A percentile compares a stretch with the other conserved stretches of the same genome.
These are phyloP conservation scores for Plasmodium malariae DNA, from an alignment of 169 alveolate genomes.

Conservation along the genomic window DNA sequence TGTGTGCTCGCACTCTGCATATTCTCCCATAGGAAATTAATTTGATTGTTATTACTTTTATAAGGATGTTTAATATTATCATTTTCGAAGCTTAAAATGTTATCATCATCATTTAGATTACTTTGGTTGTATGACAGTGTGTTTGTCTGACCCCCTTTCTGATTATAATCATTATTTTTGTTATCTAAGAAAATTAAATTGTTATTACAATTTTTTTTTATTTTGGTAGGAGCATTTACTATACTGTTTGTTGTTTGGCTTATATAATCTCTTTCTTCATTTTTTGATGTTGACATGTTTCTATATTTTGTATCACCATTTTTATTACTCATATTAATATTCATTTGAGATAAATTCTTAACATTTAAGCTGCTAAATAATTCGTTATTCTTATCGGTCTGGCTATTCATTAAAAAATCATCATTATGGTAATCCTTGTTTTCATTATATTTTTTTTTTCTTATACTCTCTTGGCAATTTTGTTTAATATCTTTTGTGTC, in stretches of 20 bases:
- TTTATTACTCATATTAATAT: neutral
- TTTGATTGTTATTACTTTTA: neutral
- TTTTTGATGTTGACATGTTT: neutral
- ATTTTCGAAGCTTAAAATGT: slow-evolving; percentile 6
- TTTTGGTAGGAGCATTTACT: neutral
- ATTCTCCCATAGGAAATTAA: neutral
- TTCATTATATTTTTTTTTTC: neutral
- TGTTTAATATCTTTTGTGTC: no score
- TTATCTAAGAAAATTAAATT: slow-evolving; percentile 12
- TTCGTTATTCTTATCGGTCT: neutral
- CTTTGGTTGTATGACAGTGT: neutral
- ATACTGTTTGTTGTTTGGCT: neutral
- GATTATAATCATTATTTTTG: slow-evolving; percentile 9
- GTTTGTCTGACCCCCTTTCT: neutral
- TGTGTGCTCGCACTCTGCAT: no score
- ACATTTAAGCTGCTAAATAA: slow-evolving; percentile 52
- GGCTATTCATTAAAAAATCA: neutral
- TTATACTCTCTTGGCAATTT: neutral
- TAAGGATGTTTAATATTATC: neutral
- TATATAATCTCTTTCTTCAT: neutral
- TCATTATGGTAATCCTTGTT: neutral
- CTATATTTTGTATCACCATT: neutral
- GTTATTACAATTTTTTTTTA: neutral
- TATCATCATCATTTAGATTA: slow-evolving; percentile 3
- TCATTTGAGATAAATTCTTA: neutral